Conservation (phyloP, 495 filamentous ascomycete genomes). For the Aspergillus carlsbadensis region DNA sequence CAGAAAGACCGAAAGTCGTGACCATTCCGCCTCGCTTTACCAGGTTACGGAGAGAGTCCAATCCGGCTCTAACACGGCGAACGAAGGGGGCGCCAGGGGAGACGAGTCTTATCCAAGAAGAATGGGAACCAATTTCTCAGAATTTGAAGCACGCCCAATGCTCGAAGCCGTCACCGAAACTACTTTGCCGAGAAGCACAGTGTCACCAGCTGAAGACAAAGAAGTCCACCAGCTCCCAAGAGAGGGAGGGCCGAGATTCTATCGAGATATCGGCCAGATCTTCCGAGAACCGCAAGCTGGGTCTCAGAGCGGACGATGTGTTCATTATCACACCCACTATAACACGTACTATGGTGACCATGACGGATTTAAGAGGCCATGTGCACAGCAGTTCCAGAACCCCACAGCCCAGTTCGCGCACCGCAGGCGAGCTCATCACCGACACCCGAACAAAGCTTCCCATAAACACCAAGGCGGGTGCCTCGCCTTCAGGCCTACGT, state of each 20-base stretch:
- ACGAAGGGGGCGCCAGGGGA: slow-evolving; percentile 18
- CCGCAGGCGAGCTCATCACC: slow-evolving; percentile 31
- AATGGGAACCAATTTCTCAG: slow-evolving; percentile 37
- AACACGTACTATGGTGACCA: slow-evolving; percentile 38
- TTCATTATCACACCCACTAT: slow-evolving; percentile 53
- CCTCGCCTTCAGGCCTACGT: slow-evolving; percentile 34
- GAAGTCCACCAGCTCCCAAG: slow-evolving; percentile 18
- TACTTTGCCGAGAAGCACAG: slow-evolving; percentile 30
- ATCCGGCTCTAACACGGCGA: slow-evolving; percentile 12
- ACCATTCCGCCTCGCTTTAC: slow-evolving; percentile 22
- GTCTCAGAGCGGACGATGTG: slow-evolving; percentile 38
- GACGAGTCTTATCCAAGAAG: slow-evolving; percentile 27
- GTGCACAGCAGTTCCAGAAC: slow-evolving; percentile 1
- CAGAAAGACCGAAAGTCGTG: slow-evolving; percentile 29
- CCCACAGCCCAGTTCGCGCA: slow-evolving; percentile 9
- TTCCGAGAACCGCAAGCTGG: slow-evolving; percentile 18
- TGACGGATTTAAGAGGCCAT: slow-evolving; percentile 17
- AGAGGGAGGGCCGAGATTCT: slow-evolving; percentile 30
- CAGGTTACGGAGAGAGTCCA: slow-evolving; percentile 29
- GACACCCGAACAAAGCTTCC: slow-evolving; percentile 32
- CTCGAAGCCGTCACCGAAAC: slow-evolving; percentile 36
- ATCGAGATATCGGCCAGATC: slow-evolving; percentile 11
- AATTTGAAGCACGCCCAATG: slow-evolving; percentile 47
- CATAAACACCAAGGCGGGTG: slow-evolving; percentile 31
- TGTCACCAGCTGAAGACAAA: slow-evolving; percentile 23